phyloP scores from a whole-genome alignment of 2,329 filamentous ascomycete species.

The Epichloe baconii region DNA sequence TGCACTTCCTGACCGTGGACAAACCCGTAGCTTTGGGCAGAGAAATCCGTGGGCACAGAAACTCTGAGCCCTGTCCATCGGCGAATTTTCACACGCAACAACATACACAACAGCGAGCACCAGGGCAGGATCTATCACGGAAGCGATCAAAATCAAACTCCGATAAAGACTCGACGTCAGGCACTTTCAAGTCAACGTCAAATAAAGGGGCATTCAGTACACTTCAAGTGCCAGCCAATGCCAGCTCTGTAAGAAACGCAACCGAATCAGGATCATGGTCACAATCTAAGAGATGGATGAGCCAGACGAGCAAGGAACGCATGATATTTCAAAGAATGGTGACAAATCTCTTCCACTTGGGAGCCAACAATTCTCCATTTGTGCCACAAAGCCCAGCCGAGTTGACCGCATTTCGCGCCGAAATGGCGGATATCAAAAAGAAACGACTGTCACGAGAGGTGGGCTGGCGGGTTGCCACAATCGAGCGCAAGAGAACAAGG shows the following conservation, averaged over 20 bases:
- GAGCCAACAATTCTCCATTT: conserved; percentile 24
- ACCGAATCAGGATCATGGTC: conserved; percentile 20
- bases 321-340: conserved; percentile 22
- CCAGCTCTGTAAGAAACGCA: background rate
- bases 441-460: conserved; percentile 15
- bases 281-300: conserved; percentile 27
- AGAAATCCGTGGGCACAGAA: background rate
- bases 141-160: background rate
- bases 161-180: background rate
- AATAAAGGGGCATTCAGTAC: conserved; percentile 1
- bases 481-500: conserved; percentile 8
- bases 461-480: conserved; percentile 11
- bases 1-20: background rate
- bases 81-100: background rate
- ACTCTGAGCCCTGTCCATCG: background rate
- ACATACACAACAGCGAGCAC: background rate
- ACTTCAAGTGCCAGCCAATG: background rate
- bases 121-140: background rate
- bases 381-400: conserved; percentile 22
- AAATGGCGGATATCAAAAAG: conserved; percentile 16
- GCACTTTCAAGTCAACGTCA: background rate
- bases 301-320: conserved; percentile 20
- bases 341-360: conserved; percentile 22
- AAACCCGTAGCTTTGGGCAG: background rate
- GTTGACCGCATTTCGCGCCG: conserved; percentile 19